These are phyloP conservation scores for Cryptococcus sp. DNA, from an alignment of 1,284 basidiomycete species.

Conservation along the genomic window DNA sequence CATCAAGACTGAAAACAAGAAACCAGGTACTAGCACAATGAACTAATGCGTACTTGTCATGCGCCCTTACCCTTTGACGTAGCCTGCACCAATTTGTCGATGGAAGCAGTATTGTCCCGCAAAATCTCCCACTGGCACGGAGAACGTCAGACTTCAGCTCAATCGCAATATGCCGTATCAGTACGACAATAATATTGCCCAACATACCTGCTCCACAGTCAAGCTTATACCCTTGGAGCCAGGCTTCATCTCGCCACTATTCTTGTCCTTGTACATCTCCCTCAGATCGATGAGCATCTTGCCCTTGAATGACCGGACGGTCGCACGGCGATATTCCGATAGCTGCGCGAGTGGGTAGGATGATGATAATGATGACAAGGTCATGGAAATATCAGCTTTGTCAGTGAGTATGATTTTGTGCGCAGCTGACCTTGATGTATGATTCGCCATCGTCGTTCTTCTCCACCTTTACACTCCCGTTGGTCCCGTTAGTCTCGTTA, in stretches of 20 bases:
- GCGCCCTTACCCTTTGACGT: no score
- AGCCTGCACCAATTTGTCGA: no score
- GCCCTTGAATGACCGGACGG: slow-evolving; percentile 71
- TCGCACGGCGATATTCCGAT: slow-evolving; percentile 62
- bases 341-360: slow-evolving; percentile 6
- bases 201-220: slow-evolving; percentile 55
- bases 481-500: neutral
- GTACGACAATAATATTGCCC: no score
- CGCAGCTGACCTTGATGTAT: slow-evolving; percentile 16
- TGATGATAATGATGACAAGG: neutral
- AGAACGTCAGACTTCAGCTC: no score
- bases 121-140: no score
- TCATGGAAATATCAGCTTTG: neutral
- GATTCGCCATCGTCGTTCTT: slow-evolving; percentile 19
- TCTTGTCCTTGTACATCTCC: slow-evolving; percentile 68
- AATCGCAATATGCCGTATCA: no score
- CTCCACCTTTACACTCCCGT: slow-evolving; percentile 8
- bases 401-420: no score
- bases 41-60: no score
- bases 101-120: no score
- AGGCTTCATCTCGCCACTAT: slow-evolving; percentile 65
- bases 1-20: no score
- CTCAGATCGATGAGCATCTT: slow-evolving; percentile 70
- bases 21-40: no score
- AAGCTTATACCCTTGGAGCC: slow-evolving; percentile 80